Conservation (phyloP, 2,329 filamentous ascomycete genomes). For the Setomelanomma holmii region DNA sequence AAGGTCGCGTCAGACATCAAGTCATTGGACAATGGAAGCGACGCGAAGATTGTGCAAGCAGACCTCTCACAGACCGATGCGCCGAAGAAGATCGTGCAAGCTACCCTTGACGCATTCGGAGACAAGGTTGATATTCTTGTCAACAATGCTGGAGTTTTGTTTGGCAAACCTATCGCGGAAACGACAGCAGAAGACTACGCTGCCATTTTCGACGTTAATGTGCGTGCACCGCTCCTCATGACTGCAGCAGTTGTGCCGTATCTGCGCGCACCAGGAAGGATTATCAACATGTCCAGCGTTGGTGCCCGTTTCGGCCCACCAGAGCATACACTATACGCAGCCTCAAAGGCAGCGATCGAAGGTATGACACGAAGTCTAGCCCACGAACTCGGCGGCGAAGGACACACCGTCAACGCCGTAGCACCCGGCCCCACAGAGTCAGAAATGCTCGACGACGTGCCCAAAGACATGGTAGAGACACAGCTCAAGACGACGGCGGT, state of each 20-base stretch:
- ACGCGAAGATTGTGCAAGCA: constrained; percentile 49
- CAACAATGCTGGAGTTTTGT: constrained; percentile 51
- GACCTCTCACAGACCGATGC: constrained; percentile 48
- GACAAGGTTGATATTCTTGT: constrained; percentile 53
- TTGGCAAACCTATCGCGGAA: constrained; percentile 34
- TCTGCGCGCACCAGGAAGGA: constrained; percentile 56
- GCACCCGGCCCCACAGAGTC: constrained; percentile 66
- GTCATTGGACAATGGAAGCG: constrained; percentile 43
- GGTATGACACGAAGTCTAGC: constrained; percentile 67
- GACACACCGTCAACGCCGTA: constrained; percentile 68
- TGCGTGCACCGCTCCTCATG: constrained; percentile 62
- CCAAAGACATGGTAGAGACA: constrained; percentile 56
- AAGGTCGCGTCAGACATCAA: constrained; percentile 46
- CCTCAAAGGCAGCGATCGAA: constrained; percentile 67
- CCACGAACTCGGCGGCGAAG: constrained; percentile 62
- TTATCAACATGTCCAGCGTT: constrained; percentile 67
- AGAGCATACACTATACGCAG: constrained; percentile 59
- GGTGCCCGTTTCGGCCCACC: constrained; percentile 58
- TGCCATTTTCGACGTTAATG: constrained; percentile 64
- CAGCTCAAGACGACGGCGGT: constrained; percentile 61
- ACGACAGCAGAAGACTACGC: constrained; percentile 59
- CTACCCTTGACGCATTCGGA: constrained; percentile 48
- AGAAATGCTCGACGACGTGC: constrained; percentile 64
- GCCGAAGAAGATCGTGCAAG: constrained; percentile 47
- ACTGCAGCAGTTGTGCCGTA: constrained; percentile 62